Base-by-base conservation (phyloP, 306 rosid genomes). In the Lagenaria siceraria region DNA sequence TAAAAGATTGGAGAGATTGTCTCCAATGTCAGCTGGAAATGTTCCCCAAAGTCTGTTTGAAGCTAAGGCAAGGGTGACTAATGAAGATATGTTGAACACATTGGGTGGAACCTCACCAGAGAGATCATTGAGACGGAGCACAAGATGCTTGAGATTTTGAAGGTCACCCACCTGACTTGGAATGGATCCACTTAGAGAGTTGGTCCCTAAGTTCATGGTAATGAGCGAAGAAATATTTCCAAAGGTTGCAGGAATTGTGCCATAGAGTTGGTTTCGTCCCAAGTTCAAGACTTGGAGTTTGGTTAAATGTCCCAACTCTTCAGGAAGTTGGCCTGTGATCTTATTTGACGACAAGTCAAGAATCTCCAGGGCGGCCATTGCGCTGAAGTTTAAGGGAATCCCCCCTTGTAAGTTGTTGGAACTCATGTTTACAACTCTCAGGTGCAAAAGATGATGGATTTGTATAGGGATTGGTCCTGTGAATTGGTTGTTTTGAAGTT, bases 1-100 rank as follows among this genome's bases (percentile, higher is more conserved):
- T 17, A 87, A 11, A 29, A 92, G 85, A 21, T 89, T 87, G 25
- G 96, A 91, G 79, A 89, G 86, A 61, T 17, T 87, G 19, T 72
- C 46, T 7, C 88, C 96, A 70, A 92, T 69, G 66, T 90, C 78
- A 1, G 63, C 29, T 14, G 91, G 94, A 79, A 92, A 69, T 46
- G 86, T 90, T 79, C 97, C 97, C 90, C 85, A 54, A 0, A 90
- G 81, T 18, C 89, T 53, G 74, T 92, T 92, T 42, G 85, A 31
- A 79, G 88, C 91, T 0, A 89, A 68, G 13, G 87, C 86, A 9
- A 93, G 78, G 62, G 38, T 59, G 58, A 86, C 79, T 0, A 90
- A 80, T 22, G 94, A 90, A 75, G 92, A 77, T 56, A 89, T 54
- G 74, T 89, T 89, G 61, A 87, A 90, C 15, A 93, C 74, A 31